These are phyloP conservation scores for Balakata baccata DNA, from an alignment of 345 rosid genomes.

Conservation along the genomic window DNA sequence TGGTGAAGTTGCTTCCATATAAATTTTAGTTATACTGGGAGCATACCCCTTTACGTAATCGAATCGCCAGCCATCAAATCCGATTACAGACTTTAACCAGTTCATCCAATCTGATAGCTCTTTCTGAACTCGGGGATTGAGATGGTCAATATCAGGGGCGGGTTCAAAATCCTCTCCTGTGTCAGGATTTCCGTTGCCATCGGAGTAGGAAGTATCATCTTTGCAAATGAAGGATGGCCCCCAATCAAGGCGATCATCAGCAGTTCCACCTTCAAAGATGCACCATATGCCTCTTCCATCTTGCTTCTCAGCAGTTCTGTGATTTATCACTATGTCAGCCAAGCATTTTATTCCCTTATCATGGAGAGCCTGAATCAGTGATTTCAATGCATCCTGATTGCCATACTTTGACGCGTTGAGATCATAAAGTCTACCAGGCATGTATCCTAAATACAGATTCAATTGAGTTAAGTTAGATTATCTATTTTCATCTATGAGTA, in stretches of 20 bases:
- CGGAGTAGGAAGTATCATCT: slow-evolving; percentile 41
- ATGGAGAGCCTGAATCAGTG: slow-evolving; percentile 47
- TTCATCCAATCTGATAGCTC: slow-evolving; percentile 89
- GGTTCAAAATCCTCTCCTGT: slow-evolving; percentile 43
- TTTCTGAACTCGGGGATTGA: slow-evolving; percentile 55
- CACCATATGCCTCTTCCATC: slow-evolving; percentile 60
- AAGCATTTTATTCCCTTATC: slow-evolving; percentile 56
- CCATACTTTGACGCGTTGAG: slow-evolving; percentile 70
- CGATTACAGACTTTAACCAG: slow-evolving; percentile 72
- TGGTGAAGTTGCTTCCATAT: slow-evolving; percentile 50
- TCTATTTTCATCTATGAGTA: not conserved
- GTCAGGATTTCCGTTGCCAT: slow-evolving; percentile 73
- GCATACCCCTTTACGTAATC: slow-evolving; percentile 71
- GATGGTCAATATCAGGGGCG: slow-evolving; percentile 89
- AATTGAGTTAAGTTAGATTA: not conserved
- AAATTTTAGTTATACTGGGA: slow-evolving; percentile 49
- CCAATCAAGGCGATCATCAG: slow-evolving; percentile 79
- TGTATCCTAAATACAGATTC: slow-evolving; percentile 47
- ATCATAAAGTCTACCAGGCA: slow-evolving; percentile 91
- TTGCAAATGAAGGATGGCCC: slow-evolving; percentile 70
- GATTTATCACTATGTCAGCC: slow-evolving; percentile 87
- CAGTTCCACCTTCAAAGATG: slow-evolving; percentile 83
- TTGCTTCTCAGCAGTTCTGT: slow-evolving; percentile 70
- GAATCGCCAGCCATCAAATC: slow-evolving; percentile 76
- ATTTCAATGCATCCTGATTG: slow-evolving; percentile 47